Evolutionary conservation across 768 basidiomycete genomes (phyloP).

Genomic region (Termitomyces sp.): DNA sequence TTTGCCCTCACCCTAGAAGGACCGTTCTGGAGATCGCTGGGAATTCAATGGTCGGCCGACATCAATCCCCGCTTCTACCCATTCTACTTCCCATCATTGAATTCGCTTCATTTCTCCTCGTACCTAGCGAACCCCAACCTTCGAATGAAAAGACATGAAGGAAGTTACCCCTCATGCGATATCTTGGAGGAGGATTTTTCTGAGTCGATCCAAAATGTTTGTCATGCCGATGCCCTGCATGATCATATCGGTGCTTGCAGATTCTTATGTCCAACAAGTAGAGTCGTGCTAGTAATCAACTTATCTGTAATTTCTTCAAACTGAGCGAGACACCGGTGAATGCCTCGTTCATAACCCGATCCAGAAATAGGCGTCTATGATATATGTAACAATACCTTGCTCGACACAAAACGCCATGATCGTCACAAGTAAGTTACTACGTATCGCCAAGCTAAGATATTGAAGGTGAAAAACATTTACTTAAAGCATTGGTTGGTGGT

Average conservation of each 20-base stretch:
- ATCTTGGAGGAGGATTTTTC: conserved; percentile 1
- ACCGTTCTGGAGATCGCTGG: conserved; percentile 1
- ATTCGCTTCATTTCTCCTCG: neutral
- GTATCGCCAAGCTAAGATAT: too few relatives aligned
- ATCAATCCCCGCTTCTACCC: neutral
- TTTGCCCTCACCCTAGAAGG: neutral
- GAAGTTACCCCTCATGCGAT: neutral
- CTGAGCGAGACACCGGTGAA: neutral
- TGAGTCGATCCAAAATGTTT: neutral
- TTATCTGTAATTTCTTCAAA: neutral
- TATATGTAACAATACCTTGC: neutral
- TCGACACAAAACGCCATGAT: neutral
- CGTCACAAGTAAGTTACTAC: too few relatives aligned
- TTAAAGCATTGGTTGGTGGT: too few relatives aligned
- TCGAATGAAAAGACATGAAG: conserved; percentile 1
- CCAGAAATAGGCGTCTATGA: neutral
- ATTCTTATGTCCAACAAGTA: neutral
- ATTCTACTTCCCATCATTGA: conserved; percentile 5
- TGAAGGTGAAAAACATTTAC: too few relatives aligned
- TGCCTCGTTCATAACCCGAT: neutral
- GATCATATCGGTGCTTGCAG: neutral
- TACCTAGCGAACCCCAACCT: neutral
- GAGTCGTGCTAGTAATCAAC: neutral
- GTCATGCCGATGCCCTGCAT: neutral
- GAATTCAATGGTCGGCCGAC: neutral